These are phyloP conservation scores for Leishmania braziliensis DNA, from an alignment of 208 protist species.

Conservation along the genomic window DNA sequence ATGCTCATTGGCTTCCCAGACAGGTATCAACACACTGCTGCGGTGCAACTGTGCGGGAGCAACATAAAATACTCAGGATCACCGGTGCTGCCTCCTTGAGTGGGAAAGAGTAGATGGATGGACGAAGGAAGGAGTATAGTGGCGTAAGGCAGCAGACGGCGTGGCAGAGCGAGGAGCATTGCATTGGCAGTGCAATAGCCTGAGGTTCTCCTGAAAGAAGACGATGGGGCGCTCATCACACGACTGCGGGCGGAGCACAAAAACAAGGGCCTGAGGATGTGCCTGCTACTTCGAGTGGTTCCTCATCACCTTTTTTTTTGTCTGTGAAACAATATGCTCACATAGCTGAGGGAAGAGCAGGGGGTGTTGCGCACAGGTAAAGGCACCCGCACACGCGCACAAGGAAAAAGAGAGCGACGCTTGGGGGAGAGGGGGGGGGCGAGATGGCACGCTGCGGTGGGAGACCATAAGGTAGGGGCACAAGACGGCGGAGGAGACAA, in stretches of 20 bases:
- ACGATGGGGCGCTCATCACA: neutral
- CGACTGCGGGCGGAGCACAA: neutral
- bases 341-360: neutral
- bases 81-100: neutral
- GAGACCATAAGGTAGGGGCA: neutral
- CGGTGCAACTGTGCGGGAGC: neutral
- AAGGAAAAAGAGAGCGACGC: neutral
- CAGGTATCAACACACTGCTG: slow-evolving; percentile 9
- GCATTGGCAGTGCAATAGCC: neutral
- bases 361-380: neutral
- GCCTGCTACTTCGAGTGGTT: neutral
- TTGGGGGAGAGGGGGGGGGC: neutral
- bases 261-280: neutral
- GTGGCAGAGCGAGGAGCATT: neutral
- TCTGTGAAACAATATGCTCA: neutral
- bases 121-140: neutral
- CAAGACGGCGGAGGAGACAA: neutral
- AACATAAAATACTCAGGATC: slow-evolving; percentile 14
- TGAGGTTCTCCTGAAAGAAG: neutral
- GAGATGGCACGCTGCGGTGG: neutral
- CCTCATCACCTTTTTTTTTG: neutral
- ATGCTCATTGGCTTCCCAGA: neutral
- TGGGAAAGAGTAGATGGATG: neutral
- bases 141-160: neutral
- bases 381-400: neutral